Evolutionary conservation across 164 flowering plant species (phyloP), one percentile per base, ranked within the genome.

Genomic region (Euptelea pleiosperma): DNA sequence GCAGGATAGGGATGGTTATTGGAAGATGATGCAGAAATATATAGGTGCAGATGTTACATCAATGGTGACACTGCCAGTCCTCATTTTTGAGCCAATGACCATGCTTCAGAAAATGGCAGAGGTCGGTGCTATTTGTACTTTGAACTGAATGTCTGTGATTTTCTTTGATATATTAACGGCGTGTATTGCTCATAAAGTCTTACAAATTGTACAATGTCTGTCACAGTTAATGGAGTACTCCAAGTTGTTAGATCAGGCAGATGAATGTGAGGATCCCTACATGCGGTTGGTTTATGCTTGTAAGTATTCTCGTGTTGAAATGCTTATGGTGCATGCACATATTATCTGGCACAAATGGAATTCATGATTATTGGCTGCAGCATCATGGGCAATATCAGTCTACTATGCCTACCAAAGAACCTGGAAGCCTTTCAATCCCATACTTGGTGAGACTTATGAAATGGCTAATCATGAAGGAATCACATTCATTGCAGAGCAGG

Each of bases 351-450:
- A 5, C 25, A n/a, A n/a, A 57, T 6, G 31, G 31, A 16, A 29
- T 8, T 41, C 4, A 35, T 62, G 34, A 15, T 18, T 6, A 37
- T 47, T 59, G 36, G 8, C 49, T 84, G 70, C 85, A 88, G 92
- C 93, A 58, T 81, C 96, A 52, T 89, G 84, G 85, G 84, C 83
- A 42, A 78, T 86, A 66, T 84, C 96, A 62, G 84, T 89, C 36
- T 89, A 86, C 56, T 84, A 65, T 76, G 89, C 93, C 7, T 84
- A 68, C 41, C 91, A 86, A 74, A 62, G 93, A 30, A 81, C 89
- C 39, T 89, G 93, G 96, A 89, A 86, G 75, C 96, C 96, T 55
- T 89, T 89, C 60, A 89, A 89, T 78, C 93, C 96, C 33, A 86
- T 89, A 49, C 86, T 86, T 60, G 96, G 96, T 11, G 93, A 89